A percentile compares a stretch with the other conserved stretches of the same genome.
Evolutionary conservation across 345 rosid genomes (phyloP).

Genomic region (Camelina hispida): DNA sequence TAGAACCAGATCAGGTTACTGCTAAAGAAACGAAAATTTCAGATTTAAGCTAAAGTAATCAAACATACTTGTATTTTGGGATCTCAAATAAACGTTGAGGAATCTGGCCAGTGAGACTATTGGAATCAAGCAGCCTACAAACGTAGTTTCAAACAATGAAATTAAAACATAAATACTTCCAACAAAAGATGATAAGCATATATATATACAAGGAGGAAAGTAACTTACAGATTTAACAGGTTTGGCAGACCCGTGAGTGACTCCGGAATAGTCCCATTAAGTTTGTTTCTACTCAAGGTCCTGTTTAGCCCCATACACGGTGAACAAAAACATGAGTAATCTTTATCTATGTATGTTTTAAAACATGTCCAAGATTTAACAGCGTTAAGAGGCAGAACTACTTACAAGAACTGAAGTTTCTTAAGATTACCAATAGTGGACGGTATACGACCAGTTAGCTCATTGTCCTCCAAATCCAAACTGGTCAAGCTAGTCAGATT

Average conservation of each 20-base stretch:
- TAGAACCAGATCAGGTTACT: constrained; percentile 28
- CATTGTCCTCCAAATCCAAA: constrained; percentile 91
- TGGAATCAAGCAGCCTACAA: constrained; percentile 85
- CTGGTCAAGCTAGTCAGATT: constrained; percentile 78
- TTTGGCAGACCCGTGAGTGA: constrained; percentile 64
- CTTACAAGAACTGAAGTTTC: constrained; percentile 95
- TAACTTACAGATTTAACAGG: constrained; percentile 80
- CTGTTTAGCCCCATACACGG: constrained; percentile 49
- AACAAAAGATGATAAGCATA: background rate
- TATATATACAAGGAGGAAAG: constrained; percentile 11
- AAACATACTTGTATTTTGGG: constrained; percentile 75
- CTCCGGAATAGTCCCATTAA: constrained; percentile 73
- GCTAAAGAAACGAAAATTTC: background rate
- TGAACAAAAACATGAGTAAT: constrained; percentile 23
- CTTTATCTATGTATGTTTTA: background rate
- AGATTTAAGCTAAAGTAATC: constrained; percentile 7
- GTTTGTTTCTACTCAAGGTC: constrained; percentile 87
- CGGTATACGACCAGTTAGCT: constrained; percentile 79
- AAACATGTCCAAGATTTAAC: constrained; percentile 15
- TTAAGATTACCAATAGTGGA: constrained; percentile 78
- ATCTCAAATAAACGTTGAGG: constrained; percentile 67
- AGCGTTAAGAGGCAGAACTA: constrained; percentile 33
- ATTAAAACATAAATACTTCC: constrained; percentile 2
- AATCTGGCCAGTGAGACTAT: constrained; percentile 76
- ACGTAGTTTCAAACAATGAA: constrained; percentile 21